Evolutionary conservation across 2,329 filamentous ascomycete genomes (phyloP), one percentile per base, ranked within the genome.

Genomic region (Penicillium fuscoglaucum): DNA sequence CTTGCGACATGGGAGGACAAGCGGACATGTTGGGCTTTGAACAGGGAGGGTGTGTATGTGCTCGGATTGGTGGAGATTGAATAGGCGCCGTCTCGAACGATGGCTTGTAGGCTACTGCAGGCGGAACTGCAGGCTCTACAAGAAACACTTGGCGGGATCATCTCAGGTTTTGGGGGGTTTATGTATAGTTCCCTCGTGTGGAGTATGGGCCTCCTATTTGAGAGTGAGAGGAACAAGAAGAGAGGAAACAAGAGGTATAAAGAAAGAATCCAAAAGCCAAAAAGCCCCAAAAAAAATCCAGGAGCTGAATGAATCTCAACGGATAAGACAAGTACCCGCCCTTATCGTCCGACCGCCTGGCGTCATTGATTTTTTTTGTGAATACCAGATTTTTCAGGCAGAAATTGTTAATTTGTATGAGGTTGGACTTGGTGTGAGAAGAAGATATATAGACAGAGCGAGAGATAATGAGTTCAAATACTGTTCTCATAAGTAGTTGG

Each of bases 81-180:
- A 41, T 43, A 65, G 54, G 68, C 48, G 29, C 59, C 61, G 46
- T 65, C 60, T 65, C 66, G 64, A 33, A 60, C 55, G 58, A 70
- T 57, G 61, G 62, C 52, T 62, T 66, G 69, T 64, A 72, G 68
- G 62, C 68, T 68, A 63, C 68, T 72, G 71, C 70, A 70, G 68
- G 67, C 59, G 51, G 65, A 57, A 68, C 67, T 70, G 72, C 69
- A 71, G 70, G 69, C 67, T 70, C 71, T 66, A 68, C 66, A 53
- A 24, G 66, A 56, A 48, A 68, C 53, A 57, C 61, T 70, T 65
- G 71, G 64, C 62, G 67, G 47, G 61, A 70, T 66, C 73, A 75
- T 75, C 29, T 24, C 29, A 39, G 29, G 39, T 17, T 48, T 52
- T 4, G 15, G 15, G 28, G 29, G 10, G 10, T 2, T 26, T 49